These are phyloP conservation scores for Eucalyptus sp. DNA, from an alignment of 345 rosid genomes.

Conservation along the genomic window DNA sequence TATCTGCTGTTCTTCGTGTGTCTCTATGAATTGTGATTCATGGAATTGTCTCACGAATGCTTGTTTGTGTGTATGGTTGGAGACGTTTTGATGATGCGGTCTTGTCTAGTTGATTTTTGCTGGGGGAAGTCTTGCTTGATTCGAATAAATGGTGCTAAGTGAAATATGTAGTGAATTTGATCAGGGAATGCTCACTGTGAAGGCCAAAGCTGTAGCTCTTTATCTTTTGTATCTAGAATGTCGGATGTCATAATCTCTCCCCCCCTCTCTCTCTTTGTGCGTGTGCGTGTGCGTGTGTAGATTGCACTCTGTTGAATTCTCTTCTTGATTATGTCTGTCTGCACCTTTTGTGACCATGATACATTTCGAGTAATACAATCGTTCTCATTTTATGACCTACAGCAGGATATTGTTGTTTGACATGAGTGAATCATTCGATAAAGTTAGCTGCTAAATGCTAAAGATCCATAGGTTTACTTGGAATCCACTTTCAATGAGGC, in stretches of 20 bases:
- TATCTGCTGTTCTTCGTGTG: too few species aligned
- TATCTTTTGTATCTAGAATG: background rate
- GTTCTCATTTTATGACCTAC: background rate
- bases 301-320: background rate
- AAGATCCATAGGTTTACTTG: background rate
- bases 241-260: background rate
- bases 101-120: too few species aligned
- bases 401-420: background rate
- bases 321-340: background rate
- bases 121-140: too few species aligned
- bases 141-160: too few species aligned
- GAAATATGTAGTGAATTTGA: too few species aligned
- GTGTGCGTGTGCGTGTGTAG: fast-evolving
- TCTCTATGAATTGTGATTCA: too few species aligned
- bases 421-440: background rate
- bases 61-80: too few species aligned
- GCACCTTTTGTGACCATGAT: background rate
- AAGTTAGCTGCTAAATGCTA: background rate
- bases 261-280: fast-evolving
- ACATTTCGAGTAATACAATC: background rate
- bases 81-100: too few species aligned
- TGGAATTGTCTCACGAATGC: too few species aligned
- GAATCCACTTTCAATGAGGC: background rate
- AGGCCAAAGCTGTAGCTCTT: background rate
- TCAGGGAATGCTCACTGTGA: too few species aligned